Evolutionary conservation across 495 filamentous ascomycete species (phyloP).

Genomic region (Podospora fimiseda): DNA sequence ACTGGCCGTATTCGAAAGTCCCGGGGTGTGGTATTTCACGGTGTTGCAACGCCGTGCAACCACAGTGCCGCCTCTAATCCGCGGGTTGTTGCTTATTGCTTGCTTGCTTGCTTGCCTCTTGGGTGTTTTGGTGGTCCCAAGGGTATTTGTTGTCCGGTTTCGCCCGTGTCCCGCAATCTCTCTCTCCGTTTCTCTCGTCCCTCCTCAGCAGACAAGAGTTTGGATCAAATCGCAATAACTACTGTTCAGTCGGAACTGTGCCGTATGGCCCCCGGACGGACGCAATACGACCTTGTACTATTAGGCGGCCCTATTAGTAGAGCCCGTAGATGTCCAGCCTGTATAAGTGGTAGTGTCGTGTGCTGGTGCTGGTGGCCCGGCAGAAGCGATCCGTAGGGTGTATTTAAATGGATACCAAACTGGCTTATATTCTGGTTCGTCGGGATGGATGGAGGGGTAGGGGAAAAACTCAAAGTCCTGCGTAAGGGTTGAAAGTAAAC

Average conservation of each 20-base stretch:
- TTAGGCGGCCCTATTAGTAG: slow-evolving; percentile 27
- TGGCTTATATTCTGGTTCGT: slow-evolving; percentile 8
- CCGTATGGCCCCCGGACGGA: slow-evolving; percentile 21
- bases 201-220: not conserved
- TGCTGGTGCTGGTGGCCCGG: slow-evolving; percentile 16
- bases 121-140: not conserved
- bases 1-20: slow-evolving; percentile 13
- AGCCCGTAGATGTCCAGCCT: slow-evolving; percentile 19
- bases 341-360: slow-evolving; percentile 11
- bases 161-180: slow-evolving; percentile 6
- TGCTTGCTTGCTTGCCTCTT: slow-evolving; percentile 14
- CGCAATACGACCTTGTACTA: slow-evolving; percentile 23
- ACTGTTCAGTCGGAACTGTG: slow-evolving; percentile 20
- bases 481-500: not conserved
- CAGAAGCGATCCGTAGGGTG: slow-evolving; percentile 18
- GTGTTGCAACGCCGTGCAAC: slow-evolving; percentile 32
- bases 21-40: slow-evolving; percentile 18
- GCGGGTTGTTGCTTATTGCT: slow-evolving; percentile 12
- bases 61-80: slow-evolving; percentile 26
- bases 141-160: slow-evolving; percentile 4
- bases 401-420: not conserved
- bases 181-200: not conserved
- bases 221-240: not conserved
- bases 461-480: not conserved
- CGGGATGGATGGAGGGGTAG: not conserved